Evolutionary conservation across 768 basidiomycete genomes (phyloP), one percentile per base, ranked within the genome.

Genomic region (Termitomyces sp.): DNA sequence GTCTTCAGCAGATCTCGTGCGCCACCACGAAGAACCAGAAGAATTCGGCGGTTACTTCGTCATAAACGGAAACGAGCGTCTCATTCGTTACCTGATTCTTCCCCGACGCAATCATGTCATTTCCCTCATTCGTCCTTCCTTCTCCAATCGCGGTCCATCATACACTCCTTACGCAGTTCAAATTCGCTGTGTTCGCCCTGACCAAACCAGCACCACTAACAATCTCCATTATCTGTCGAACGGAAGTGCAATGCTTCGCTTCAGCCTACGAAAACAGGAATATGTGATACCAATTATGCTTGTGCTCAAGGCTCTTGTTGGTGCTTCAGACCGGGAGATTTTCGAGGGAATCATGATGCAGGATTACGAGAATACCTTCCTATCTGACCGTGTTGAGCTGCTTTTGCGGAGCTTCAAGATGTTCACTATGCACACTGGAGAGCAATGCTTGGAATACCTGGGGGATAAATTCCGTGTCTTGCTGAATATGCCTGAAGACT

Each of bases 1-100:
- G 71, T 84, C 93, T 2, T 90, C 96, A 9, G 82, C 89, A 9
- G 89, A 93, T 45, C 86, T 99, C 44, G 93, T 98, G 55, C 75
- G 78, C 55, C 87, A 88, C 59, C 90, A 96, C 68, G 97, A 99
- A 79, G 97, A 99, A 66, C 87, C 97, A 1, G 94, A 97, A 74
- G 97, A 98, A 71, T 98, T 98, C 67, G 97, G 97, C 52, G 97
- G 96, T 29, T 98, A 99, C 74, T 99, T 99, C 69, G 84, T 99
- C 68, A 86, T 99, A 72, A 99, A 99, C 71, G 97, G 97, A 60
- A 98, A 98, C 73, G 97, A 99, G 75, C 93, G 95, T 75, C 84
- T 99, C 60, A 95, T 99, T 63, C 93, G 97, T 61, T 98, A 95
- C 75, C 86, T 98, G 68, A 95, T 98, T 66, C 82, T 99, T 38